These are phyloP conservation scores for Boletus huronensis DNA, from an alignment of 768 basidiomycete genomes.

Conservation along the genomic window DNA sequence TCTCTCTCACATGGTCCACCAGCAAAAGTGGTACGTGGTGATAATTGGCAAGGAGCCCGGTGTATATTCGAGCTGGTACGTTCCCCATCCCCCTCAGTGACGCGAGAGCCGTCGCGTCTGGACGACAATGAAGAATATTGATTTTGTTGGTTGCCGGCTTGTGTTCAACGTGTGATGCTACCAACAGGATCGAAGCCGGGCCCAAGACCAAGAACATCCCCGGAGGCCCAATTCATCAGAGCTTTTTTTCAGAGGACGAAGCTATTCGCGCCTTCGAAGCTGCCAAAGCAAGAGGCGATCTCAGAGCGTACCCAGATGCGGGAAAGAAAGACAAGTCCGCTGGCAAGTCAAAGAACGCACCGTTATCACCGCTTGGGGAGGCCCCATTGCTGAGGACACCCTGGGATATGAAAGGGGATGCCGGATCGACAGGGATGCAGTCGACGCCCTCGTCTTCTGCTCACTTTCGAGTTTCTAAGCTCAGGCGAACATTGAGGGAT, in stretches of 20 bases:
- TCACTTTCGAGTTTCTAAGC: slow-evolving; percentile 3
- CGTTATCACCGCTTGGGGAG: slow-evolving; percentile 19
- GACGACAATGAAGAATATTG: slow-evolving; percentile 24
- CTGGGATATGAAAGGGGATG: not conserved
- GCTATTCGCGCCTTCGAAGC: slow-evolving; percentile 34
- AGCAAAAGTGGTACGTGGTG: slow-evolving; percentile 30
- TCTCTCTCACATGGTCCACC: slow-evolving; percentile 11
- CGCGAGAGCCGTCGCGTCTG: slow-evolving; percentile 6
- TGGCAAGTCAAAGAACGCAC: slow-evolving; percentile 4
- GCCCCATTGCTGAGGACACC: slow-evolving; percentile 18
- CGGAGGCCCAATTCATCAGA: slow-evolving; percentile 40
- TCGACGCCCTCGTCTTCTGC: not conserved
- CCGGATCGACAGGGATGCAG: not conserved
- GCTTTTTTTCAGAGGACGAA: slow-evolving; percentile 42
- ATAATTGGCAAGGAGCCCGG: slow-evolving; percentile 27
- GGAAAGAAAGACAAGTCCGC: not conserved
- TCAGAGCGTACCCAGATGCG: slow-evolving; percentile 13
- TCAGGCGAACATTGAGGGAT: slow-evolving; percentile 11
- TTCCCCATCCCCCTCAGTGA: slow-evolving; percentile 1
- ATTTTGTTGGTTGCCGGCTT: slow-evolving; percentile 16
- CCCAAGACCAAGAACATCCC: slow-evolving; percentile 43
- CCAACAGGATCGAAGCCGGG: slow-evolving; percentile 43
- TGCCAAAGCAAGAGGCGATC: slow-evolving; percentile 29
- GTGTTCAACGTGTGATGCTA: not conserved
- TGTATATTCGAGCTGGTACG: slow-evolving; percentile 29